Evolutionary conservation across 192 early-diverging fungal species (phyloP).

Genomic region (Tieghemiomyces parasiticus): DNA sequence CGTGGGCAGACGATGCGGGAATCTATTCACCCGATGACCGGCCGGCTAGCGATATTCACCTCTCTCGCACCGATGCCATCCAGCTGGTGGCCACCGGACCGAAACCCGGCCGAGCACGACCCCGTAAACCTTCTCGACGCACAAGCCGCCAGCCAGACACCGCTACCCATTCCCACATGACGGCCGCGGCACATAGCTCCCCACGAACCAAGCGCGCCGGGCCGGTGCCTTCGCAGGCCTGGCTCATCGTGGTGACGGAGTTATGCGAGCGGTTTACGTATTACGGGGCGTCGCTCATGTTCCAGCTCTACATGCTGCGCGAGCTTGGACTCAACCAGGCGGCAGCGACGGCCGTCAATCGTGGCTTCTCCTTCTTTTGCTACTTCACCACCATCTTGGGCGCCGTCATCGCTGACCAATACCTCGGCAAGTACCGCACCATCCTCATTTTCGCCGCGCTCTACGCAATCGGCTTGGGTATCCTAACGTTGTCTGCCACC

Average conservation of each 20-base stretch:
- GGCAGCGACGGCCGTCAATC: conserved; percentile 35
- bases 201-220: too few relatives aligned
- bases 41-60: too few relatives aligned
- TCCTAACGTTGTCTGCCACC: conserved; percentile 11
- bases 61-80: too few relatives aligned
- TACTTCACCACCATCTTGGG: conserved; percentile 34
- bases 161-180: too few relatives aligned
- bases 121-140: too few relatives aligned
- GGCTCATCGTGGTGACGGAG: conserved; percentile 37
- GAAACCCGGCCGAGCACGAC: too few relatives aligned
- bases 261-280: conserved; percentile 49
- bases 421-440: conserved; percentile 15
- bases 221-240: conserved; percentile 17
- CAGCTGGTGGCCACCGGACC: too few relatives aligned
- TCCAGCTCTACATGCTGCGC: conserved; percentile 40
- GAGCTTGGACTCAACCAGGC: conserved; percentile 33
- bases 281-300: conserved; percentile 39
- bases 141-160: too few relatives aligned
- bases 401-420: conserved; percentile 13
- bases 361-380: conserved; percentile 45
- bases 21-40: too few relatives aligned
- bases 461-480: conserved; percentile 11
- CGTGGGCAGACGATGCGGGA: too few relatives aligned
- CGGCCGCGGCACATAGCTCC: too few relatives aligned
- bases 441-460: conserved; percentile 11